phyloP scores from a whole-genome alignment of 2,329 filamentous ascomycete genomes.

The Blastomyces parvus region DNA sequence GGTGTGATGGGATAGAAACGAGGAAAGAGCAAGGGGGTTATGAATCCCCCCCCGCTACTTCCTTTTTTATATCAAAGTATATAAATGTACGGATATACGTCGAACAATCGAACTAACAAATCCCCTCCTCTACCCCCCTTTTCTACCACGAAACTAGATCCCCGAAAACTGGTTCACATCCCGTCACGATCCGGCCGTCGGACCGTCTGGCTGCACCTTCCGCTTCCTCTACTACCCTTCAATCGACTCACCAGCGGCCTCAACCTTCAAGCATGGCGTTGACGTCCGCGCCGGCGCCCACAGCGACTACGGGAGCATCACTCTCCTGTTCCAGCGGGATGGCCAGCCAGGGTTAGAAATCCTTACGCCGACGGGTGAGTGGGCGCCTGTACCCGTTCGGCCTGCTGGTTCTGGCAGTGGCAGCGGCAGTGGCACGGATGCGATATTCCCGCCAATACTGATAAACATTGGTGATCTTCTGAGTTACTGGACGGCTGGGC shows the following conservation, averaged over 20 bases:
- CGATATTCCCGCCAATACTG: slow-evolving; percentile 58
- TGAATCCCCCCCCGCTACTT: not conserved
- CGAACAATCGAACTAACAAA: slow-evolving; percentile 5
- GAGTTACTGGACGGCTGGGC: slow-evolving; percentile 81
- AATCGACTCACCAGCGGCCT: slow-evolving; percentile 35
- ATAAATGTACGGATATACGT: not conserved
- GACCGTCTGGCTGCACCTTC: slow-evolving; percentile 50
- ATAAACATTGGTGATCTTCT: slow-evolving; percentile 63
- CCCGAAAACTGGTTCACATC: slow-evolving; percentile 49
- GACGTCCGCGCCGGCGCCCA: slow-evolving; percentile 86
- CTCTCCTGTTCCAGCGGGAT: slow-evolving; percentile 70
- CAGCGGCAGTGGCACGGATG: slow-evolving; percentile 21
- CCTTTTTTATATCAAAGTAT: not conserved
- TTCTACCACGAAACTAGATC: slow-evolving; percentile 26
- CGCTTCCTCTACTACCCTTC: slow-evolving; percentile 66
- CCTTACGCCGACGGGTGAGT: slow-evolving; percentile 47
- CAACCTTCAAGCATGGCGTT: slow-evolving; percentile 39
- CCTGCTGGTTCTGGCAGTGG: slow-evolving; percentile 43
- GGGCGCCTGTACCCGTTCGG: slow-evolving; percentile 59
- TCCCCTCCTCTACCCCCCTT: not conserved
- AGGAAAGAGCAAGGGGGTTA: not conserved
- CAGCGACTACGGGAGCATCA: slow-evolving; percentile 68
- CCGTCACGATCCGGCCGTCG: slow-evolving; percentile 46
- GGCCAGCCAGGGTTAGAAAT: slow-evolving; percentile 85
- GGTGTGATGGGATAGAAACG: not conserved